Evolutionary conservation across 2,329 filamentous ascomycete genomes (phyloP).

Genomic region (Fusarium cyanostomum): DNA sequence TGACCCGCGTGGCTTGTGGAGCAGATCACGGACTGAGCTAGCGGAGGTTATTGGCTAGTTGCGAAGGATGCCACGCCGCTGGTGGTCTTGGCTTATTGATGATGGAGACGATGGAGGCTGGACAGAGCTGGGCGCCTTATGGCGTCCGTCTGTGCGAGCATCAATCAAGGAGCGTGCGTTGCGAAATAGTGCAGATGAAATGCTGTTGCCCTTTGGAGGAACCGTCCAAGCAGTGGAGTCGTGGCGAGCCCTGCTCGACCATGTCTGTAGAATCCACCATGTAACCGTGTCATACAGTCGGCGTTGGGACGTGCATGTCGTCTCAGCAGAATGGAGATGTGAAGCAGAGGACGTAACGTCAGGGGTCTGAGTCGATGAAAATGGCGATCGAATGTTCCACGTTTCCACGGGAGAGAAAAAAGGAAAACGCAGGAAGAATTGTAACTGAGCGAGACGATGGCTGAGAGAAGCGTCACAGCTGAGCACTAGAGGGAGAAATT

Average conservation of each 20-base stretch:
- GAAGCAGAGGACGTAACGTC: slow-evolving; percentile 8
- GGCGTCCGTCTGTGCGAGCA: slow-evolving; percentile 37
- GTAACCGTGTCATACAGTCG: slow-evolving; percentile 23
- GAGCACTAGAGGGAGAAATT: neutral
- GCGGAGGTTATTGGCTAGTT: slow-evolving; percentile 24
- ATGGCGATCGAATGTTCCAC: slow-evolving; percentile 23
- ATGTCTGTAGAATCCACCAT: slow-evolving; percentile 14
- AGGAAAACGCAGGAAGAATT: slow-evolving; percentile 15
- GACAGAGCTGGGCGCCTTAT: slow-evolving; percentile 18
- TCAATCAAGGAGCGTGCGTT: slow-evolving; percentile 26
- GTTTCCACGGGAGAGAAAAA: slow-evolving; percentile 29
- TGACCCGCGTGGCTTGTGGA: slow-evolving; percentile 46
- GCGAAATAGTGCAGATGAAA: slow-evolving; percentile 12
- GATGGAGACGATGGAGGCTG: slow-evolving; percentile 11
- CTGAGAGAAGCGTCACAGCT: neutral
- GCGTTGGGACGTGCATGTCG: slow-evolving; percentile 22
- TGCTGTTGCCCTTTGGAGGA: slow-evolving; percentile 11
- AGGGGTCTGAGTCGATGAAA: slow-evolving; percentile 25
- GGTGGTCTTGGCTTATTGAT: slow-evolving; percentile 21
- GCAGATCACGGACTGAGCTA: slow-evolving; percentile 30
- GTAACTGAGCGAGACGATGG: neutral
- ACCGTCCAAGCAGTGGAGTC: slow-evolving; percentile 16
- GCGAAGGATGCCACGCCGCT: slow-evolving; percentile 26
- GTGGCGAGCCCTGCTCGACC: slow-evolving; percentile 16
- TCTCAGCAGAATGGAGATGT: slow-evolving; percentile 30